These are phyloP conservation scores for Carallia brachiata DNA, from an alignment of 345 rosid genomes.

Conservation along the genomic window DNA sequence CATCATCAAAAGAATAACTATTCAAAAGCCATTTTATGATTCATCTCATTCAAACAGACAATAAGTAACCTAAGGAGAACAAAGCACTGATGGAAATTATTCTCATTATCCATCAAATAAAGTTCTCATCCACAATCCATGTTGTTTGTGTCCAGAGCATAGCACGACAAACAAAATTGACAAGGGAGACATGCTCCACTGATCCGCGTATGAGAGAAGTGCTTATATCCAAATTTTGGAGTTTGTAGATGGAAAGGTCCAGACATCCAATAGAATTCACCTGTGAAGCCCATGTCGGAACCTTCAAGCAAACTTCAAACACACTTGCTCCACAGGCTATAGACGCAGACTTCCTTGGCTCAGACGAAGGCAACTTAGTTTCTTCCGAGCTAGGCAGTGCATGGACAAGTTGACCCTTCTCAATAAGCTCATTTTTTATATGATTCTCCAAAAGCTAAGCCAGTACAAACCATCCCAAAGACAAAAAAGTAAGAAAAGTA, in stretches of 20 bases:
- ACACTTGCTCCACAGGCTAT: conserved; percentile 95
- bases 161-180: neutral
- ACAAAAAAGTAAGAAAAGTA: conserved; percentile 13
- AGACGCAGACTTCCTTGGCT: conserved; percentile 88
- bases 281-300: conserved; percentile 98
- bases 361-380: conserved; percentile 46
- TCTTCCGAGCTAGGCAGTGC: conserved; percentile 56
- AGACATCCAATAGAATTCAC: conserved; percentile 35
- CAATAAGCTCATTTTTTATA: conserved; percentile 83
- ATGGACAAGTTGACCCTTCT: conserved; percentile 74
- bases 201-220: neutral
- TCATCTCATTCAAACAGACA: neutral
- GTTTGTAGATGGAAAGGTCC: neutral
- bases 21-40: neutral
- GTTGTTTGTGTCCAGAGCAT: neutral
- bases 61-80: neutral
- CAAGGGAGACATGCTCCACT: neutral
- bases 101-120: conserved; percentile 6
- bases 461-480: conserved; percentile 8
- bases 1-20: no score
- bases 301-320: conserved; percentile 88
- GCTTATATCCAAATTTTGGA: neutral
- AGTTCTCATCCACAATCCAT: neutral
- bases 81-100: neutral
- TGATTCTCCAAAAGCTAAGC: conserved; percentile 91